phyloP scores from a whole-genome alignment of 768 basidiomycete species.

The Phlebiopsis flavidoalba region DNA sequence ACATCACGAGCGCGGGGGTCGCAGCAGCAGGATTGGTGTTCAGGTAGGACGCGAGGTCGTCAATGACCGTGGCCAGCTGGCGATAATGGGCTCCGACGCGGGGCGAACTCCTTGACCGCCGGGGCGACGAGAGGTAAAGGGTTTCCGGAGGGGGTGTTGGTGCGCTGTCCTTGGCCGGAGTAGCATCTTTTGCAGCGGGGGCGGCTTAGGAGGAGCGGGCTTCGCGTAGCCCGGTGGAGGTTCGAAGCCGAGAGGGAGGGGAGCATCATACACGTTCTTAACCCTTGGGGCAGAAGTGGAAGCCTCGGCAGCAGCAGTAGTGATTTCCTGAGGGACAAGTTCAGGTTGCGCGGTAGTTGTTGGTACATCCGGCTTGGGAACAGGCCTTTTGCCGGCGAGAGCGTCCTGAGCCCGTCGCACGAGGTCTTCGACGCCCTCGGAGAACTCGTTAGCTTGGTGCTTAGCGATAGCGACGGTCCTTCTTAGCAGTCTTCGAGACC shows the following conservation, averaged over 20 bases:
- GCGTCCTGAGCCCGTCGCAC: constrained; percentile 71
- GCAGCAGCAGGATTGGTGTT: constrained; percentile 66
- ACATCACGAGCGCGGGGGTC: constrained; percentile 63
- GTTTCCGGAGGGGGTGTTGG: constrained; percentile 26
- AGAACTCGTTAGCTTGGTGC: constrained; percentile 44
- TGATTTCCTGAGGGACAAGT: constrained; percentile 21
- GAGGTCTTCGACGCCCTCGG: constrained; percentile 63
- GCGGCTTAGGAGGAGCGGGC: constrained; percentile 46
- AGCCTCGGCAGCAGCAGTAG: constrained; percentile 10
- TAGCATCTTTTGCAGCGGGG: constrained; percentile 21
- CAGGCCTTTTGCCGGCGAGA: constrained; percentile 43
- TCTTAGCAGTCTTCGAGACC: constrained; percentile 25
- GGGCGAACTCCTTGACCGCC: constrained; percentile 63
- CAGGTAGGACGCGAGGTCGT: constrained; percentile 82
- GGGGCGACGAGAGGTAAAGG: constrained; percentile 80
- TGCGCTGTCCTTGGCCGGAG: constrained; percentile 3
- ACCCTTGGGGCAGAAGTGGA: constrained; percentile 14
- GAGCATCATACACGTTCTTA: constrained; percentile 56
- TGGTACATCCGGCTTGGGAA: constrained; percentile 21
- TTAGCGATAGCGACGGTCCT: constrained; percentile 38
- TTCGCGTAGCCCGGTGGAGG: constrained; percentile 85
- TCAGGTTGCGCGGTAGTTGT: constrained; percentile 22
- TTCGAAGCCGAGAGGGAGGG: constrained; percentile 91
- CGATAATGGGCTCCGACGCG: constrained; percentile 85
- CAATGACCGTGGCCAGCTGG: constrained; percentile 92